Evolutionary conservation across 2,329 filamentous ascomycete genomes (phyloP).

Genomic region (Plenodomus tracheiphilus): DNA sequence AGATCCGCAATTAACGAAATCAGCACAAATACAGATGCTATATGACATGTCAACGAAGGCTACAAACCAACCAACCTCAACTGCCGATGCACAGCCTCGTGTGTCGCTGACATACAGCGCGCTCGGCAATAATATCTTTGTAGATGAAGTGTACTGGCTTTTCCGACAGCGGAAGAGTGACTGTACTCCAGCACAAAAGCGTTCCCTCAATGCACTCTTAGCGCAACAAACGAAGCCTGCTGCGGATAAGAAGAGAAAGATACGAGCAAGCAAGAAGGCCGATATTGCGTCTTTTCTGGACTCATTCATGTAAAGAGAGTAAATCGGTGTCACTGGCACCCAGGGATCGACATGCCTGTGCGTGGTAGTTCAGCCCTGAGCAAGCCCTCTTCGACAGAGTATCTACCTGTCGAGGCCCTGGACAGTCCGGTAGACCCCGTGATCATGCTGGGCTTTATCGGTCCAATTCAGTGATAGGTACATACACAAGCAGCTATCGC

Average conservation of each 20-base stretch:
- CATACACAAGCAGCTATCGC: too few relatives aligned
- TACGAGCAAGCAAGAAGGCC: slow-evolving; percentile 21
- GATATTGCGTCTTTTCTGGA: slow-evolving; percentile 28
- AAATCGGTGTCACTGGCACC: too few relatives aligned
- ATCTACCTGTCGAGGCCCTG: too few relatives aligned
- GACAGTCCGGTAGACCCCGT: too few relatives aligned
- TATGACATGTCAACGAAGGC: neutral
- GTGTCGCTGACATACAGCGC: neutral
- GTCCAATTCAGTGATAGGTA: too few relatives aligned
- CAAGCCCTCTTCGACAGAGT: too few relatives aligned
- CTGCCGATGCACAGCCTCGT: neutral
- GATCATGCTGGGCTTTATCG: too few relatives aligned
- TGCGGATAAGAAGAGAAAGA: slow-evolving; percentile 23
- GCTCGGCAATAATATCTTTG: neutral
- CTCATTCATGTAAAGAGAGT: slow-evolving; percentile 13
- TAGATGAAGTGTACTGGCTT: slow-evolving; percentile 7
- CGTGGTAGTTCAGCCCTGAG: too few relatives aligned
- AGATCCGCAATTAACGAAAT: neutral
- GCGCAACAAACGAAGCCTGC: neutral
- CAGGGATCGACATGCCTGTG: too few relatives aligned
- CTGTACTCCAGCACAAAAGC: neutral
- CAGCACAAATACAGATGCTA: neutral
- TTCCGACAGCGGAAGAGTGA: slow-evolving; percentile 1
- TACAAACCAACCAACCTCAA: neutral
- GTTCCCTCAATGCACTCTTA: neutral